A percentile compares a stretch with the other conserved stretches of the same genome.
Conservation (phyloP, 192 early-diverging fungal species). For the Thamnidium elegans region DNA sequence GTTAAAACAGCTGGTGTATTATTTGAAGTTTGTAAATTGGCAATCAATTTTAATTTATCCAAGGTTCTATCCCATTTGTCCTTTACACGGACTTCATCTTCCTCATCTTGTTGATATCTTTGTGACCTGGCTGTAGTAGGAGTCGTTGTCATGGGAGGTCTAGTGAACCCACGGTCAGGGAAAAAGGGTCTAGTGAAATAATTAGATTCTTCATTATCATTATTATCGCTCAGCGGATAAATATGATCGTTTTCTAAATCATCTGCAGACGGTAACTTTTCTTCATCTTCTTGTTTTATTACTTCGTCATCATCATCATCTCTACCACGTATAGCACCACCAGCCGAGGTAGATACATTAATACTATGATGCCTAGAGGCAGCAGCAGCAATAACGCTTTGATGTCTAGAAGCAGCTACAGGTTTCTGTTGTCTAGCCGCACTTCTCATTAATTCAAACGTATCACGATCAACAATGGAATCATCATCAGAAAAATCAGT, state of each 20-base stretch:
- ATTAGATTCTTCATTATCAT: not conserved
- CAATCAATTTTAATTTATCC: slow-evolving; percentile 24
- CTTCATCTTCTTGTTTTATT: slow-evolving; percentile 8
- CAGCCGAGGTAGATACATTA: not conserved
- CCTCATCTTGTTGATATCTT: not conserved
- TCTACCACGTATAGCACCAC: not conserved
- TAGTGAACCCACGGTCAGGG: not conserved
- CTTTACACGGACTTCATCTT: slow-evolving; percentile 5
- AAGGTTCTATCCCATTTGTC: slow-evolving; percentile 27
- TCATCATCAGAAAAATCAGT: slow-evolving; percentile 11
- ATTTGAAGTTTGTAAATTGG: slow-evolving; percentile 4
- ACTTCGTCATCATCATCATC: not conserved
- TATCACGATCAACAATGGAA: slow-evolving; percentile 4
- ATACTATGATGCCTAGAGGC: not conserved
- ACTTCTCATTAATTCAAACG: slow-evolving; percentile 19
- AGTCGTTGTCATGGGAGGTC: not conserved
- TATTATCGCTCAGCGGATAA: slow-evolving; percentile 3
- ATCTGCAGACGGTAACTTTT: slow-evolving; percentile 16
- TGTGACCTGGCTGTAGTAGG: not conserved
- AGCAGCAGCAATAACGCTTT: not conserved
- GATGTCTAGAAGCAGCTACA: not conserved
- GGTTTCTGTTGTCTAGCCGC: not conserved
- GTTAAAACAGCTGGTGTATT: not conserved
- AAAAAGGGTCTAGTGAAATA: slow-evolving; percentile 5
- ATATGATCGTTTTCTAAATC: slow-evolving; percentile 17